Percentiles rank a stretch among this genome's conserved stretches.
Conservation (phyloP, 2,329 filamentous ascomycete genomes). For the Hypocrella siamensis region DNA sequence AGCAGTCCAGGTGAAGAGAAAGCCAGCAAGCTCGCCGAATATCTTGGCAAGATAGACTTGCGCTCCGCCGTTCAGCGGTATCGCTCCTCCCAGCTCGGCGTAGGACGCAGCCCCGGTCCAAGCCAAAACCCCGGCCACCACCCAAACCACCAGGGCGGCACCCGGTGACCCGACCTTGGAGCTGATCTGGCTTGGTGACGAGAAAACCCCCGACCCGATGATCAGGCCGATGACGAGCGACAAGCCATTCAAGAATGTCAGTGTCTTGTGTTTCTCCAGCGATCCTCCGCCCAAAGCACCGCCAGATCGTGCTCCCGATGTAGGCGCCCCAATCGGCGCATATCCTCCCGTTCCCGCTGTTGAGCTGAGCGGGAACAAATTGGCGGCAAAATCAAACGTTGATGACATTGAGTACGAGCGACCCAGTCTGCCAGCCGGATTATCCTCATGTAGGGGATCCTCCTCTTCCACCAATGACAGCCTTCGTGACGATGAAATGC, state of each 20-base stretch:
- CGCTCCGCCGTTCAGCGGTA: constrained; percentile 85
- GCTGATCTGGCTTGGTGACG: constrained; percentile 84
- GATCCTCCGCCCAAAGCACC: constrained; percentile 56
- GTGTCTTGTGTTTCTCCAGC: constrained; percentile 84
- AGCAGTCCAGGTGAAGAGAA: constrained; percentile 92
- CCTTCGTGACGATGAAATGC: constrained; percentile 80
- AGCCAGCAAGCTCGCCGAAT: constrained; percentile 83
- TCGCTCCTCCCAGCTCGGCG: constrained; percentile 87
- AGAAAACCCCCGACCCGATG: constrained; percentile 94
- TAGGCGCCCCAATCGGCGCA: constrained; percentile 68
- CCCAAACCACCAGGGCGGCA: constrained; percentile 81
- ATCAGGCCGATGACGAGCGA: constrained; percentile 85
- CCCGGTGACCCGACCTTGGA: constrained; percentile 81
- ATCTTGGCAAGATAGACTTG: constrained; percentile 94
- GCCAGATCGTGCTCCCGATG: constrained; percentile 29
- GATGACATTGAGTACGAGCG: constrained; percentile 84
- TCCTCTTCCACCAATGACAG: constrained; percentile 71
- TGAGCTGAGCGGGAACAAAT: constrained; percentile 81
- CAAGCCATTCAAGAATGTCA: constrained; percentile 88
- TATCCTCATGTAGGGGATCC: constrained; percentile 51
- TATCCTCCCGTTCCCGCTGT: constrained; percentile 59
- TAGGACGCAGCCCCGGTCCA: constrained; percentile 96
- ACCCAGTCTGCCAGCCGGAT: constrained; percentile 28
- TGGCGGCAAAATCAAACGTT: constrained; percentile 88
- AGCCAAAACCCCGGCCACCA: constrained; percentile 75